These are phyloP conservation scores for Linum tenue DNA, from an alignment of 345 rosid species.

Conservation along the genomic window DNA sequence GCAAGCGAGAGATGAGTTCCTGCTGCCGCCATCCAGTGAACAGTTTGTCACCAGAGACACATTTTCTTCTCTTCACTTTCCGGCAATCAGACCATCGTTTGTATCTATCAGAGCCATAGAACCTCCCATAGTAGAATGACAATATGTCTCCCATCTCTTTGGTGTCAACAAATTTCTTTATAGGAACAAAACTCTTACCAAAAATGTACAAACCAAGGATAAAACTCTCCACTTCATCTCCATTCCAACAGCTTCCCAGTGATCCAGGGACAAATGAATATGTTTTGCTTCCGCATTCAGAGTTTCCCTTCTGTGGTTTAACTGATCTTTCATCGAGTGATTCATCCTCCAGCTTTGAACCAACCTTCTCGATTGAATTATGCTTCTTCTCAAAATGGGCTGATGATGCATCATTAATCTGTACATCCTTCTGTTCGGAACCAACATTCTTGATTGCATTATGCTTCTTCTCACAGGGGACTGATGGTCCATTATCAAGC, in stretches of 20 bases:
- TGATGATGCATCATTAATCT: no score
- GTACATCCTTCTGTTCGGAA: no score
- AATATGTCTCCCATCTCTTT: slow-evolving; percentile 44
- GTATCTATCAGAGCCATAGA: slow-evolving; percentile 39
- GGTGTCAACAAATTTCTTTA: slow-evolving; percentile 36
- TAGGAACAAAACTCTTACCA: slow-evolving; percentile 41
- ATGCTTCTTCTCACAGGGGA: no score
- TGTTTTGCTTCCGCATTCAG: slow-evolving; percentile 3
- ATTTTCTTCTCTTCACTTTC: slow-evolving; percentile 37
- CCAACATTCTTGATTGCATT: no score
- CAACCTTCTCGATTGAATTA: slow-evolving; percentile 19
- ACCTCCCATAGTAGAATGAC: slow-evolving; percentile 52
- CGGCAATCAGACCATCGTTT: slow-evolving; percentile 50
- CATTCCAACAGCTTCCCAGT: slow-evolving; percentile 30
- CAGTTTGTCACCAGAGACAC: slow-evolving; percentile 42
- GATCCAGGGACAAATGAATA: slow-evolving; percentile 30
- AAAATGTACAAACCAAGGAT: slow-evolving; percentile 55
- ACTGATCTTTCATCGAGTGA: not conserved
- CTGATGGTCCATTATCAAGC: no score
- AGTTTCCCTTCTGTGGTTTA: slow-evolving; percentile 1
- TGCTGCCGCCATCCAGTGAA: slow-evolving; percentile 73
- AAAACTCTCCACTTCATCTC: slow-evolving; percentile 37
- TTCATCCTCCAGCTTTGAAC: slow-evolving; percentile 13
- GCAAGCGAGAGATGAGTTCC: slow-evolving; percentile 52
- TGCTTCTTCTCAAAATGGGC: slow-evolving; percentile 15